Evolutionary conservation across 352 stramenopile genomes (phyloP), one percentile per base, ranked within the genome.

Genomic region (Phytopythium kandeliae): DNA sequence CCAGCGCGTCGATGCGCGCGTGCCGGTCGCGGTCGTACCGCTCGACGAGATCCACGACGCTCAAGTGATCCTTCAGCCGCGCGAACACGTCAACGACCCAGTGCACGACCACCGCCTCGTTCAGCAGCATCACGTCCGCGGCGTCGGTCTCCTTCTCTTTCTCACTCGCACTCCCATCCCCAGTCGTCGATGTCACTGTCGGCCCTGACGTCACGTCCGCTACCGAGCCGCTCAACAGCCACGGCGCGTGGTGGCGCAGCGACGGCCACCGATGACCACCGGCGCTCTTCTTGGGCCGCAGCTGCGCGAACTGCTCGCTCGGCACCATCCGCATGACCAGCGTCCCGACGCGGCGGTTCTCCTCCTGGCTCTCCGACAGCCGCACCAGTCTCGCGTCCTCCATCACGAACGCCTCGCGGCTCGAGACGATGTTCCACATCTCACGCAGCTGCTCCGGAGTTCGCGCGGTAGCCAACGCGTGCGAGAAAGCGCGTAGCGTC

Each of bases 301-400:
- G 52, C 26, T 55, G 49, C 12, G 62, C 55, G 38, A 71, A 81
- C 22, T 63, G 43, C 36, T 67, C 55, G 21, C 59, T 54, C 24
- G 70, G 67, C 13, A 74, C 49, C 19, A 81, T 55, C 45, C 78
- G 70, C 57, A 81, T 44, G 33, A 75, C 43, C 15, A 49, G 43
- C 43, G 43, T 26, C 26, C 26, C 19, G 31, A 47, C 48, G 51
- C 0, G 31, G 9, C 10, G 24, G 7, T 46, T 17, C 8, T 57
- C 40, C 2, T 61, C 30, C 15, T 43, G 11, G 3, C 45, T 55
- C 10, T 57, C 55, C 12, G 57, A 43, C 4, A 64, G 37, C 34
- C 22, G 25, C 22, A 63, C 40, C 8, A 48, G 35, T 40, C 16
- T 41, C 9, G 58, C 26, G 8, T 38, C 36, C 10, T 57, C 43